These are phyloP conservation scores for Phyllostachys edulis DNA, from an alignment of 176 grass and related monocot genomes.

Conservation along the genomic window DNA sequence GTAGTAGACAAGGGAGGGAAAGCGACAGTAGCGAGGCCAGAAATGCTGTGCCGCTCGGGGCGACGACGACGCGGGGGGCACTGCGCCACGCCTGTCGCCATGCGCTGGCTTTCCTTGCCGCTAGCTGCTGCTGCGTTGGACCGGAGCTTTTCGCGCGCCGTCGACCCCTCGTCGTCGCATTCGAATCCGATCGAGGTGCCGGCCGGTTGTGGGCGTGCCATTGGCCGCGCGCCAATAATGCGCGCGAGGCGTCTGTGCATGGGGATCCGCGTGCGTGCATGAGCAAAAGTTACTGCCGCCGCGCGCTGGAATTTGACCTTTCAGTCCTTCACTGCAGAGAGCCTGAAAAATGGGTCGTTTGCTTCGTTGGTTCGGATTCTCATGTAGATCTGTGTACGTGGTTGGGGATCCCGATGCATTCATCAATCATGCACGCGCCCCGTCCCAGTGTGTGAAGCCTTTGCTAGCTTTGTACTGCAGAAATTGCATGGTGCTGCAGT, in stretches of 20 bases:
- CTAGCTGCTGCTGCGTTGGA: not conserved
- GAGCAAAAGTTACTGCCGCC: conserved; percentile 19
- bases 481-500: not conserved
- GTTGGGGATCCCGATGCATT: conserved; percentile 31
- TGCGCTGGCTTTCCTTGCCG: not conserved
- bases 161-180: not conserved
- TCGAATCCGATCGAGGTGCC: not conserved
- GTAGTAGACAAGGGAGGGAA: conserved; percentile 17
- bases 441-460: not conserved
- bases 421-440: not conserved
- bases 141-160: not conserved
- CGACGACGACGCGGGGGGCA: conserved; percentile 29
- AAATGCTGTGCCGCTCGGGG: conserved; percentile 21
- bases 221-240: not conserved
- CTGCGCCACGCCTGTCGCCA: conserved; percentile 32
- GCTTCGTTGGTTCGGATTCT: not conserved
- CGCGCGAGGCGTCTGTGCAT: not conserved
- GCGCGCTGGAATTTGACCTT: not conserved
- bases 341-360: not conserved
- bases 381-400: conserved; percentile 1
- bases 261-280: not conserved
- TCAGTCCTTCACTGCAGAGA: not conserved
- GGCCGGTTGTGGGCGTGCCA: not conserved
- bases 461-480: not conserved
- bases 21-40: conserved; percentile 29